phyloP scores from a whole-genome alignment of 140 eudicot species.

The Stevia rebaudiana region DNA sequence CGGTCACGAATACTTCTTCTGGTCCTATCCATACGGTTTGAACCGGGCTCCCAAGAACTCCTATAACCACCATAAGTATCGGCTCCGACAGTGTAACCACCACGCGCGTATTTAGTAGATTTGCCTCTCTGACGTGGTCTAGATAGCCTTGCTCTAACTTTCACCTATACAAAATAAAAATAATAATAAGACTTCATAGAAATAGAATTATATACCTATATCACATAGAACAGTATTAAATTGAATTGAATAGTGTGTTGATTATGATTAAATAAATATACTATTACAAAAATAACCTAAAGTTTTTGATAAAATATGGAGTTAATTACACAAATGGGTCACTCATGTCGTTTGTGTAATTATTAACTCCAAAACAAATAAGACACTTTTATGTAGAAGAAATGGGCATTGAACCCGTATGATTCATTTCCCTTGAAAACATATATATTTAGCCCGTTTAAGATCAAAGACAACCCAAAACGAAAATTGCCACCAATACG shows the following conservation, averaged over 20 bases:
- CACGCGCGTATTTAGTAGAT: slow-evolving; percentile 40
- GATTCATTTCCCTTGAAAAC: neutral
- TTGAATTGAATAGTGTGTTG: neutral
- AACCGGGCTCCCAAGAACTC: slow-evolving; percentile 34
- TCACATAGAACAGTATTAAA: neutral
- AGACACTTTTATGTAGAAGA: neutral
- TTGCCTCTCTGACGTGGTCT: slow-evolving; percentile 48
- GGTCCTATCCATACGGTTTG: slow-evolving; percentile 28
- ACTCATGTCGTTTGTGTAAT: no score
- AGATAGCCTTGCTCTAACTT: slow-evolving; percentile 46
- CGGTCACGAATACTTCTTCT: slow-evolving; percentile 39
- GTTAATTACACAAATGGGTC: no score
- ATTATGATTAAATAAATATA: neutral
- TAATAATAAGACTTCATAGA: neutral
- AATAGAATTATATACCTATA: neutral
- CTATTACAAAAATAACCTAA: neutral
- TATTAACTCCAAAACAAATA: neutral
- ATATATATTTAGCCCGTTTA: neutral
- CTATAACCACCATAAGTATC: slow-evolving; percentile 25
- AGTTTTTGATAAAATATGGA: no score
- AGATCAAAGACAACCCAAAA: neutral
- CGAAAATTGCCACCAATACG: neutral
- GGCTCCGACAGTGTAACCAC: slow-evolving; percentile 40
- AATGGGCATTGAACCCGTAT: neutral
- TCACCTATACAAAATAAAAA: slow-evolving; percentile 23